Evolutionary conservation across 2,329 filamentous ascomycete species (phyloP).

Genomic region (Colletotrichum tofieldiae): DNA sequence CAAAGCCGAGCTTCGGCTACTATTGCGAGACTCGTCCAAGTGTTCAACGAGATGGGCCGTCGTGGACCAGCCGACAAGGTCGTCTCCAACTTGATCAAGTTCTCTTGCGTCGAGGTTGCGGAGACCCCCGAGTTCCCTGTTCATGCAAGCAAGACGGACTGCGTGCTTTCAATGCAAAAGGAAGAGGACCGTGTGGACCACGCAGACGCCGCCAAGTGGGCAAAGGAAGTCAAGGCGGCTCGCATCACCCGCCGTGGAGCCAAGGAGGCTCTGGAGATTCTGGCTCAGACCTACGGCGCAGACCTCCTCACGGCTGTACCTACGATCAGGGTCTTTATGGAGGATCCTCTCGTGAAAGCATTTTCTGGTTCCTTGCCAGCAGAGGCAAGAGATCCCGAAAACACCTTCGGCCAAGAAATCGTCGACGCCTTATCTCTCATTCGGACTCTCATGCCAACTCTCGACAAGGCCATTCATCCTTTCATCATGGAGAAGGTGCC

Average conservation of each 20-base stretch:
- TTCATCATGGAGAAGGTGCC: constrained; percentile 90
- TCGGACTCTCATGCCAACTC: constrained; percentile 91
- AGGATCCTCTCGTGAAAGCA: constrained; percentile 81
- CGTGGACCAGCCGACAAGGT: constrained; percentile 94
- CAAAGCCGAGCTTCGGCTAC: constrained; percentile 90
- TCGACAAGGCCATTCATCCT: constrained; percentile 80
- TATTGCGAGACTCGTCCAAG: constrained; percentile 86
- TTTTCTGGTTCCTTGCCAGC: constrained; percentile 81
- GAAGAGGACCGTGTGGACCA: constrained; percentile 97
- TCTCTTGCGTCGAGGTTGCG: constrained; percentile 96
- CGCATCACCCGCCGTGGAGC: constrained; percentile 92
- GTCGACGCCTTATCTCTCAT: constrained; percentile 95
- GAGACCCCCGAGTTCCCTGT: constrained; percentile 96
- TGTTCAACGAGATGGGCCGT: constrained; percentile 86
- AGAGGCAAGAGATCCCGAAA: constrained; percentile 81
- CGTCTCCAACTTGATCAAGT: constrained; percentile 95
- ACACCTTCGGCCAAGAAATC: constrained; percentile 88
- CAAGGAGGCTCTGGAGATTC: constrained; percentile 92
- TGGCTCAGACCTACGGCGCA: constrained; percentile 84
- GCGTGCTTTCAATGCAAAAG: constrained; percentile 94
- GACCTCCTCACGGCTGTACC: constrained; percentile 87
- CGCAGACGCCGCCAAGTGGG: constrained; percentile 90
- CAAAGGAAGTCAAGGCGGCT: constrained; percentile 89
- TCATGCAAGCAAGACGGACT: constrained; percentile 83
- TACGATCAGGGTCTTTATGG: constrained; percentile 85